These are phyloP conservation scores for Yarrowia sp. DNA, from an alignment of 805 yeast genomes.

Conservation along the genomic window DNA sequence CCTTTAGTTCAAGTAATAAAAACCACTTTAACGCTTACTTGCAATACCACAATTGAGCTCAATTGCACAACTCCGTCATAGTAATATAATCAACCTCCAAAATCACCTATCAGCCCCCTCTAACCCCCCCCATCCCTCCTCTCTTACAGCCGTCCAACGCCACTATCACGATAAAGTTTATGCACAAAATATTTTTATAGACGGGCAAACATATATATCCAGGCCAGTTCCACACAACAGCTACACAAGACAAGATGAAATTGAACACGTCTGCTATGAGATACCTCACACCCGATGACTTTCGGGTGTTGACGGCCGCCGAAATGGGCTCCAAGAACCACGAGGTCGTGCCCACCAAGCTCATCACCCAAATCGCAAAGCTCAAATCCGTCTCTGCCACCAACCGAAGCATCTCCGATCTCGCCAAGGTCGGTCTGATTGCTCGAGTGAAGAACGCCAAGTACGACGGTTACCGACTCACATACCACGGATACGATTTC, in stretches of 20 bases:
- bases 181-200: conserved; percentile 22
- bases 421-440: conserved; percentile 81
- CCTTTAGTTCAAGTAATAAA: too few relatives aligned
- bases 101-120: not conserved
- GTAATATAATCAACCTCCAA: not conserved
- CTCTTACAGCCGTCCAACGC: too few relatives aligned
- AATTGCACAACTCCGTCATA: too few relatives aligned
- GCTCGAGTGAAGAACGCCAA: conserved; percentile 82
- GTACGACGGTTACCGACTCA: conserved; percentile 89
- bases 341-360: conserved; percentile 85
- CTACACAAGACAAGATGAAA: conserved; percentile 71
- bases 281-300: conserved; percentile 86
- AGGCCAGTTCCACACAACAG: not conserved
- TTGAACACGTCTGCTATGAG: conserved; percentile 91
- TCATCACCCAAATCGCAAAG: conserved; percentile 79
- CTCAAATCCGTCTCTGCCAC: conserved; percentile 73
- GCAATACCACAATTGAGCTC: too few relatives aligned
- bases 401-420: conserved; percentile 71
- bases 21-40: too few relatives aligned
- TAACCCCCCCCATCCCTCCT: too few relatives aligned
- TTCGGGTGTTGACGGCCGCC: conserved; percentile 75
- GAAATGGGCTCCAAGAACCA: conserved; percentile 91
- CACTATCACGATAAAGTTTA: conserved; percentile 9
- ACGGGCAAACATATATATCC: not conserved
- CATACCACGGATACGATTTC: conserved; percentile 89